Base-by-base conservation (phyloP, 2,329 filamentous ascomycete species). In the Orbilia oligospora region DNA sequence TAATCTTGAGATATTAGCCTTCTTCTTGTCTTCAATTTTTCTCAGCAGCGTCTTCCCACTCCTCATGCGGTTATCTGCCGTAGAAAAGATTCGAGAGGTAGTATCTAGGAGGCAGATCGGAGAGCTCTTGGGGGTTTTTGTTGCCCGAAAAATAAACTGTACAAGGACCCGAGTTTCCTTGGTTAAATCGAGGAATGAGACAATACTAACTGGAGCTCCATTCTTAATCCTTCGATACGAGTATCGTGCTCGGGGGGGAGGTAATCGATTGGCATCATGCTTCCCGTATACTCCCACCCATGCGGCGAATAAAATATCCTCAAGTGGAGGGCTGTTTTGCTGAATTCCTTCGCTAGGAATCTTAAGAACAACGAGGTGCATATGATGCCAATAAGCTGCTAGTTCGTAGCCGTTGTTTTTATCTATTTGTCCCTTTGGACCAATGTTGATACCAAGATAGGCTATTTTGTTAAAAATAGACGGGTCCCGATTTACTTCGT, bases 251-350 rank as follows among this genome's bases (percentile, higher is more conserved):
- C n/a, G n/a, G 5, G 14, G n/a, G 2, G 14, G n/a, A 44, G n/a
- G n/a, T n/a, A n/a, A n/a, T n/a, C 14, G 41, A 18, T 18, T 3
- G 46, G 46, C 10, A 14, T 22, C 1, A 9, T 22, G 58, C 10
- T 48, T 10, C 33, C 61, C 38, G n/a, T 51, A 66, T 0, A 16
- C n/a, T 24, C 9, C 30, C 6, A 66, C 12, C 63, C 63, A 66
- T 6, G 44, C 44, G 2, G 44, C 63, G 27, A 66, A 51, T 5
- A 66, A 1, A n/a, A 49, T 44, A 51, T 66, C 63, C 20, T 38
- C 63, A 14, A 66, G 38, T 0, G 55, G 20, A 6, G 33, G 55
- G 5, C 2, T 1, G n/a, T 46, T 20, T 8, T 46, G 1, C 4
- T 24, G 12, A 4, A 24, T 20, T 14, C 16, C 27, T 22, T 1